These are phyloP conservation scores for Suillus cothurnatus DNA, from an alignment of 768 basidiomycete species.

Conservation along the genomic window DNA sequence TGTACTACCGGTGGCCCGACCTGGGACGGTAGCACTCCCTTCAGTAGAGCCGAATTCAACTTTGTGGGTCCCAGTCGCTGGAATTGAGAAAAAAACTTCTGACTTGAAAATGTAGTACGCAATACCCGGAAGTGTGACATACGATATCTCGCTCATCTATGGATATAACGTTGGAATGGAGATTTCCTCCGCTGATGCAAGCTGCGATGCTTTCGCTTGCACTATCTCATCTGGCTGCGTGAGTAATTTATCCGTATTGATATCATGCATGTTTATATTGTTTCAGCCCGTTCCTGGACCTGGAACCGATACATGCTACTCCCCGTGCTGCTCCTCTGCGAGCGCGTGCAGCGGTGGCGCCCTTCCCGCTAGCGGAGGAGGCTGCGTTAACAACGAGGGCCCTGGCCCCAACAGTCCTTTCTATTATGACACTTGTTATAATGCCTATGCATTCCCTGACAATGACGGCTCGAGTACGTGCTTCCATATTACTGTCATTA, in stretches of 20 bases:
- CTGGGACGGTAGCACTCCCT: conserved; percentile 33
- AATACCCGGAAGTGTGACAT: conserved; percentile 30
- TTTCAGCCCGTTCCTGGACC: conserved; percentile 33
- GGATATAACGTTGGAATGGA: conserved; percentile 38
- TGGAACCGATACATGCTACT: conserved; percentile 24
- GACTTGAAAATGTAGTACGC: conserved; percentile 17
- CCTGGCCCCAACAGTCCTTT: conserved; percentile 33
- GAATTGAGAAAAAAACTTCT: not conserved
- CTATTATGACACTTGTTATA: conserved; percentile 30
- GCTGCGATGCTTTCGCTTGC: conserved; percentile 34
- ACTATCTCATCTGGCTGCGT: conserved; percentile 34
- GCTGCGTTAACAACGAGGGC: conserved; percentile 29
- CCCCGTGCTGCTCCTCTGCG: conserved; percentile 31
- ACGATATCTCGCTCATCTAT: conserved; percentile 37
- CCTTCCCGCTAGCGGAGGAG: conserved; percentile 29
- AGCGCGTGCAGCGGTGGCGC: conserved; percentile 31
- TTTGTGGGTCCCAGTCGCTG: conserved; percentile 20
- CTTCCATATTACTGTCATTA: not conserved
- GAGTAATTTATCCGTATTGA: conserved; percentile 9
- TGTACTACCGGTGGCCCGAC: conserved; percentile 34
- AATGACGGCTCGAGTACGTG: conserved; percentile 32
- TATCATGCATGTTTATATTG: conserved; percentile 6
- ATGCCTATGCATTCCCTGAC: conserved; percentile 37
- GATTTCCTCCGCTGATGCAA: conserved; percentile 28
- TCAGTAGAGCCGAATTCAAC: conserved; percentile 37